Conservation (phyloP, 495 filamentous ascomycete species). For the Aspergillus ostianus region DNA sequence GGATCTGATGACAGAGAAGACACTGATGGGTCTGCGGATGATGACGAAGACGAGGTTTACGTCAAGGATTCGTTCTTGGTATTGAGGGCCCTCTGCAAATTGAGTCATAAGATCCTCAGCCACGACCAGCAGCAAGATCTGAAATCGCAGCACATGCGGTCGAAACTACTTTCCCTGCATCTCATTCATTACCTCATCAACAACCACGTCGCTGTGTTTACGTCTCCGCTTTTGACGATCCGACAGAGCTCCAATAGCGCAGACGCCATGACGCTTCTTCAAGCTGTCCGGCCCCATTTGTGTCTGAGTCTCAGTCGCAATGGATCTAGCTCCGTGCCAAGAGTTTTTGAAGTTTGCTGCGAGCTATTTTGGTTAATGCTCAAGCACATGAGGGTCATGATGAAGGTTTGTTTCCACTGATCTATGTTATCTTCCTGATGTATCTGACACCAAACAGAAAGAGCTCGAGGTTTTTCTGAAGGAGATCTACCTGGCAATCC, state of each 20-base stretch:
- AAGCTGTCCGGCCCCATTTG: conserved; percentile 93
- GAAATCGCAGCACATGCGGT: conserved; percentile 92
- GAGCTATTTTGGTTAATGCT: conserved; percentile 98
- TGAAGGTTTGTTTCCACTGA: conserved; percentile 63
- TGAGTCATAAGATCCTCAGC: conserved; percentile 85
- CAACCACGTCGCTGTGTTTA: conserved; percentile 84
- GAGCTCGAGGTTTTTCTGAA: conserved; percentile 98
- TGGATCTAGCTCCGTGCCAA: conserved; percentile 84
- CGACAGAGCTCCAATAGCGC: conserved; percentile 79
- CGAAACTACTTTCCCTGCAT: conserved; percentile 91
- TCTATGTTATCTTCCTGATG: neutral
- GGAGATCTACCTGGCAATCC: conserved; percentile 92
- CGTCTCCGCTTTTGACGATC: conserved; percentile 85
- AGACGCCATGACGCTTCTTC: conserved; percentile 87
- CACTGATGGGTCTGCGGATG: conserved; percentile 62
- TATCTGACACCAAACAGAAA: conserved; percentile 58
- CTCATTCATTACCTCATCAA: conserved; percentile 91
- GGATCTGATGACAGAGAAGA: conserved; percentile 38
- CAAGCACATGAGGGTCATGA: conserved; percentile 85
- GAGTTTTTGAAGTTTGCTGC: conserved; percentile 91
- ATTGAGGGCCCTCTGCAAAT: conserved; percentile 94
- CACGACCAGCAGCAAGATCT: conserved; percentile 91
- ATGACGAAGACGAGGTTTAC: conserved; percentile 94
- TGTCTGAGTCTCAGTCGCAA: conserved; percentile 93
- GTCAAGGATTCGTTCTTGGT: conserved; percentile 96